phyloP scores from a whole-genome alignment of 1,139 yeast species.

The Diutina rugosa region DNA sequence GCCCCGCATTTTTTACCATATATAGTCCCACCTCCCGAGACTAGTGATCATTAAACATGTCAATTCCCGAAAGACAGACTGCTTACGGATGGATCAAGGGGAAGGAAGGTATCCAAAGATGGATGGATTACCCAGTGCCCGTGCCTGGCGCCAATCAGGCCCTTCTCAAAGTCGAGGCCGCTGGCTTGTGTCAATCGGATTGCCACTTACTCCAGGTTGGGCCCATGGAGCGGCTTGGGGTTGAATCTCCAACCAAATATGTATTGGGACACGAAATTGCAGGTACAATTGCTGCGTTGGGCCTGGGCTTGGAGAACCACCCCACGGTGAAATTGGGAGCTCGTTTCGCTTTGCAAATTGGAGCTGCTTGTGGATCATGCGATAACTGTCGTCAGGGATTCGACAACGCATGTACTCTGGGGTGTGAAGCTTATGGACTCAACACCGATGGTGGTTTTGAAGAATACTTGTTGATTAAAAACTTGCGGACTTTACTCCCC shows the following conservation, averaged over 20 bases:
- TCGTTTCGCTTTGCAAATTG: not conserved
- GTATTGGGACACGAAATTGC: conserved; percentile 50
- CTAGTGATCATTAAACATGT: not conserved
- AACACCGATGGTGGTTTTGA: conserved; percentile 39
- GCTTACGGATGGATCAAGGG: conserved; percentile 12
- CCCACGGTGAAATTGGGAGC: not conserved
- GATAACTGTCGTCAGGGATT: not conserved
- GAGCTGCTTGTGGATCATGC: not conserved
- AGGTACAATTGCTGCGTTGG: conserved; percentile 13
- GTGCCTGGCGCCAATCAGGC: conserved; percentile 23
- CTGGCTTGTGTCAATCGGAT: conserved; percentile 42
- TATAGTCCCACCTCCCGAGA: not conserved
- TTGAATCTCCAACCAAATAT: conserved; percentile 14
- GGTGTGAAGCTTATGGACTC: conserved; percentile 23
- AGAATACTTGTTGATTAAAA: conserved; percentile 26
- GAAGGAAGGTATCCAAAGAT: conserved; percentile 7
- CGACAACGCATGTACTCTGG: not conserved
- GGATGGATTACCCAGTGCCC: conserved; percentile 21
- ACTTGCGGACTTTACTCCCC: conserved; percentile 23
- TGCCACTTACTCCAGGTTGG: conserved; percentile 27
- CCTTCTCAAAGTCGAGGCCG: conserved; percentile 35
- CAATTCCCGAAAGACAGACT: conserved; percentile 9
- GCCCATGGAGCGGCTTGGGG: conserved; percentile 4
- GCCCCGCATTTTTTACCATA: not conserved
- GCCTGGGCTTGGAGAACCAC: conserved; percentile 5